Evolutionary conservation across 352 stramenopile genomes (phyloP).

Genomic region (Pythium aphanidermatum): DNA sequence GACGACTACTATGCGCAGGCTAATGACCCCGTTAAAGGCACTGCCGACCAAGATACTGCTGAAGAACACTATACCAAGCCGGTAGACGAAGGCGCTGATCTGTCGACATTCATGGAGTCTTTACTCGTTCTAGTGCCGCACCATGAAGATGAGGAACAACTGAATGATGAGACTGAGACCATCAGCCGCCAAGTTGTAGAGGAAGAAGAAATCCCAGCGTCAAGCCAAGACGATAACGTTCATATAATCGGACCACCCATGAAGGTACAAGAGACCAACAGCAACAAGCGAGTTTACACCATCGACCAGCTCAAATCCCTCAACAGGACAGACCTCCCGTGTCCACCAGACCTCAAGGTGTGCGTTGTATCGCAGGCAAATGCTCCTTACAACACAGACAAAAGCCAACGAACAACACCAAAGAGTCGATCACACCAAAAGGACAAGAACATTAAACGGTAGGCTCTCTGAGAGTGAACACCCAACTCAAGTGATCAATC

Average conservation of each 20-base stretch:
- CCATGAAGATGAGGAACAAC: no score
- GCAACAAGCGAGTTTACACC: conserved; percentile 4
- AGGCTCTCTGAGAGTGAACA: no score
- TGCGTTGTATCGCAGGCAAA: not conserved
- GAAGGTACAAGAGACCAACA: not conserved
- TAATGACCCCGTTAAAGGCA: not conserved
- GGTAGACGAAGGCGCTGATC: not conserved
- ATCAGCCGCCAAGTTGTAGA: no score
- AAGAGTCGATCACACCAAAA: not conserved
- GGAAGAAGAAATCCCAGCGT: no score
- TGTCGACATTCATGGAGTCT: no score
- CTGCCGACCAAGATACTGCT: not conserved
- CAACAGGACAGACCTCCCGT: not conserved
- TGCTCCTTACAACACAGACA: no score
- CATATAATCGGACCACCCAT: no score
- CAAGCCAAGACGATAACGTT: no score
- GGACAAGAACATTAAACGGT: conserved; percentile 6
- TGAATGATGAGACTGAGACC: no score
- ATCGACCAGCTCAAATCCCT: conserved; percentile 9
- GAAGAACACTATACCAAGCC: no score
- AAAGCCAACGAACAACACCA: not conserved
- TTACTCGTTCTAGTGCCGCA: no score
- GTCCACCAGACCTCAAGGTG: not conserved
- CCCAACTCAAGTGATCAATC: no score
- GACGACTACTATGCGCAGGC: conserved; percentile 56